Conservation (phyloP, 208 protist genomes). For the Crithidia fasciculata region DNA sequence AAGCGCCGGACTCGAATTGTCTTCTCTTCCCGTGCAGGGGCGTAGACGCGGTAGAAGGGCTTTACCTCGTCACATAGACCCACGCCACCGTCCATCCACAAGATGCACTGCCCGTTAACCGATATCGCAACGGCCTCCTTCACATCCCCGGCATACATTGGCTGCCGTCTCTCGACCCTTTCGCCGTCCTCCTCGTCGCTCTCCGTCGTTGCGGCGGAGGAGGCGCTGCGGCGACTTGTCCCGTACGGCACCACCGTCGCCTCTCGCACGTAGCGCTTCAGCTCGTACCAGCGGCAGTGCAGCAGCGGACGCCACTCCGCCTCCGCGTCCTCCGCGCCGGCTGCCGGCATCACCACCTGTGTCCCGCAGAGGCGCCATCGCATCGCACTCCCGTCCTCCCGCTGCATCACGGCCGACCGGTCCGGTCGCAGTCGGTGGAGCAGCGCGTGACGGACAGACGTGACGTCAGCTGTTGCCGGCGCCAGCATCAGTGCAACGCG, state of each 20-base stretch:
- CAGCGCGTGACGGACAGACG: constrained; percentile 5
- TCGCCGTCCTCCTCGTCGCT: neutral
- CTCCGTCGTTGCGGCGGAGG: no score
- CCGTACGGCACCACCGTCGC: constrained; percentile 35
- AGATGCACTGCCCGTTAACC: constrained; percentile 49
- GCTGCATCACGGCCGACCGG: neutral
- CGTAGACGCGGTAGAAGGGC: constrained; percentile 55
- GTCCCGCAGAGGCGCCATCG: constrained; percentile 18
- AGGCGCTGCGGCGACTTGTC: neutral
- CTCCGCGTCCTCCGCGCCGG: neutral
- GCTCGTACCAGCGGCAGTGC: constrained; percentile 71
- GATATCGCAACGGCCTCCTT: constrained; percentile 70
- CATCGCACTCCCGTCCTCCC: no score
- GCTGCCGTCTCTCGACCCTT: neutral
- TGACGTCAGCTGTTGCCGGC: neutral
- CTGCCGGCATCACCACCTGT: neutral
- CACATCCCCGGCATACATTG: constrained; percentile 45
- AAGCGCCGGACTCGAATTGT: constrained; percentile 65
- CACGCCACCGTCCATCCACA: constrained; percentile 62
- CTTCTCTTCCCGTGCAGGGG: constrained; percentile 46
- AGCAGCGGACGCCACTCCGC: constrained; percentile 60
- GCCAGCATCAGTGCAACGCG: constrained; percentile 27
- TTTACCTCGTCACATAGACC: constrained; percentile 56
- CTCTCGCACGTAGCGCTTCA: constrained; percentile 54
- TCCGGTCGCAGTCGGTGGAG: neutral